Base-by-base conservation (phyloP, 257 asterid species). In the Fraxinus quadrangulata region DNA sequence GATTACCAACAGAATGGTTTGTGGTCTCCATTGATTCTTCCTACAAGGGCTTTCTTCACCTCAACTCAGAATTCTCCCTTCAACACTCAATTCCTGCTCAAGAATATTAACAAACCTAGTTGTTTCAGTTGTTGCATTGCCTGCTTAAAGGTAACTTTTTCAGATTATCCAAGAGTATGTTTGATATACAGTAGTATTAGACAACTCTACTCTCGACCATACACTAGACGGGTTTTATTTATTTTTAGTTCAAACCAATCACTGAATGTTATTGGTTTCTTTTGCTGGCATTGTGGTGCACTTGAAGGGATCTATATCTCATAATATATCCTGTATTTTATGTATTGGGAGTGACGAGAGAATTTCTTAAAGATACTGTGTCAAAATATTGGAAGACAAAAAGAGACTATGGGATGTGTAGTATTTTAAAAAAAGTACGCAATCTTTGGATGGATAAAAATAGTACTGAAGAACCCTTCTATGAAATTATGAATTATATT, bases 1-100 rank as follows among this genome's bases (percentile, higher is more conserved):
- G 81, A 85, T 75, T 83, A 85, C 51, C 81, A 85, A 36, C 82
- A 83, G 66, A 83, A 89, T 31, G 73, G 76, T 26, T 12, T 87
- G 68, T 87, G 91, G 89, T 85, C 91, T 49, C 91, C 91, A 24
- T 65, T 83, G 71, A 75, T 10, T 40, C 49, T 87, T 79, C 83
- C 87, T 2, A 45, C 78, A 70, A 75, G 59, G 33, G 68, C 77
- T 28, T 75, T 24, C 73, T 75, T 74, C 47, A 23, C 42, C 3
- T 74, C 86, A 1, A 76, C 82, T 70, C 82, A 11, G 45, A 56
- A 19, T 54, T 17, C 26, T 54, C 65, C 65, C 10, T 54, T 17
- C 26, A n/a, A 54, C 24, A 54, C 65, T 54, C 16, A 36, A 31
- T 11, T 51, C 16, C 45, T 66, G 74, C 68, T 16, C 77, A 75